A percentile compares a stretch with the other conserved stretches of the same genome.
Evolutionary conservation across 768 basidiomycete genomes (phyloP).

Genomic region (Pisolithus microcarpus): DNA sequence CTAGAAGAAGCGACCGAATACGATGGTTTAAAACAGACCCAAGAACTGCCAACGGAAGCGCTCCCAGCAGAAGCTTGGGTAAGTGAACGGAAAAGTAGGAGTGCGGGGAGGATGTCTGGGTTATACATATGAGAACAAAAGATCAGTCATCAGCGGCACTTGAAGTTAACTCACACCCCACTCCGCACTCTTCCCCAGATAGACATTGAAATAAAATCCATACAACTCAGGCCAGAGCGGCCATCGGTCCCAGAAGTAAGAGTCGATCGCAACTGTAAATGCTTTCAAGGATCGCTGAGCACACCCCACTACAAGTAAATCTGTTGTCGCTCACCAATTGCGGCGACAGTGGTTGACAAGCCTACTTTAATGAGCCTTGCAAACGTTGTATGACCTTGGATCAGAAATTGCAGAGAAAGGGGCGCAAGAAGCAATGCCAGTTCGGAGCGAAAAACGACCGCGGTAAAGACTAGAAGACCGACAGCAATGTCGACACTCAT

Average conservation of each 20-base stretch:
- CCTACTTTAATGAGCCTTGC: conserved; percentile 42
- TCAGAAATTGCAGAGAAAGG: conserved; percentile 48
- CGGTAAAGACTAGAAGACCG: conserved; percentile 54
- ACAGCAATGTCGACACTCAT: conserved; percentile 38
- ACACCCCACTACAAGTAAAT: not conserved
- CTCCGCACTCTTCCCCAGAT: conserved; percentile 76
- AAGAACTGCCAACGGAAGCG: conserved; percentile 54
- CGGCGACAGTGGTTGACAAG: conserved; percentile 38
- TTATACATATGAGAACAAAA: not conserved
- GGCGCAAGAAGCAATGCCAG: conserved; percentile 60
- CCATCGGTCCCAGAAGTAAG: conserved; percentile 73
- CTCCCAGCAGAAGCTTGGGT: conserved; percentile 69
- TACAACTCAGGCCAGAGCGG: conserved; percentile 84
- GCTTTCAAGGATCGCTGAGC: conserved; percentile 30
- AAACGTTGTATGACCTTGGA: conserved; percentile 37
- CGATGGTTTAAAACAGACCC: conserved; percentile 43
- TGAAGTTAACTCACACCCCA: conserved; percentile 72
- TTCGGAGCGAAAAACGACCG: conserved; percentile 77
- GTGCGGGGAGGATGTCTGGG: conserved; percentile 61
- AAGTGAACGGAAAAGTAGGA: conserved; percentile 62
- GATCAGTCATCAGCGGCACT: not conserved
- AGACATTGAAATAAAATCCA: conserved; percentile 77
- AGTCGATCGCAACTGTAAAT: conserved; percentile 63
- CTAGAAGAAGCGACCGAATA: conserved; percentile 43
- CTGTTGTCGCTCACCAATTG: conserved; percentile 39